These are phyloP conservation scores for Melocanna baccifera DNA, from an alignment of 176 grass and related monocot species.

Conservation along the genomic window DNA sequence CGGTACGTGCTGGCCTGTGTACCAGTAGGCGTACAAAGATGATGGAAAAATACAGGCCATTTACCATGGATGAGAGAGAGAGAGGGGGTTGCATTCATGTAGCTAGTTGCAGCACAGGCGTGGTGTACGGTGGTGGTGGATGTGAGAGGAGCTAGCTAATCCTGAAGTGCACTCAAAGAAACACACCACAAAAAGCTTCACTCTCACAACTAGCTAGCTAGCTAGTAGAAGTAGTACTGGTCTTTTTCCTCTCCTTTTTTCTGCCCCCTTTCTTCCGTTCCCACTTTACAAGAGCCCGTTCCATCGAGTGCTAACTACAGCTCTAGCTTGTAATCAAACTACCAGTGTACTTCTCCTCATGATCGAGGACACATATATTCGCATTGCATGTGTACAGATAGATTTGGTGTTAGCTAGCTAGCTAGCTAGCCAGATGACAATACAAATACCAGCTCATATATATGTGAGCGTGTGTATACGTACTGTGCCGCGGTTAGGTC, in stretches of 20 bases:
- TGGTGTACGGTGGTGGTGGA: constrained; percentile 28
- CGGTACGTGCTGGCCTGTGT: not conserved
- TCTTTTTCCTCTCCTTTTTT: not conserved
- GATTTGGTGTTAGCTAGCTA: not conserved
- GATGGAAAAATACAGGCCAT: not conserved
- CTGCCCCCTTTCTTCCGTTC: constrained; percentile 2
- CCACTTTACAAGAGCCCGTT: not conserved
- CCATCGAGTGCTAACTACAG: not conserved
- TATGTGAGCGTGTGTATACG: not conserved
- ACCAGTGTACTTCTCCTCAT: not conserved
- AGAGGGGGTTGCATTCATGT: no score
- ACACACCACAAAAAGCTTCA: constrained; percentile 42
- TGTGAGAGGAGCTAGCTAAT: constrained; percentile 38
- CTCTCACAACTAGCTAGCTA: constrained; percentile 14
- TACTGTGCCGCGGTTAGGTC: not conserved
- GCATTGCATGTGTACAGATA: not conserved
- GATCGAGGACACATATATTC: not conserved
- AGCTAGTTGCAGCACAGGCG: no score
- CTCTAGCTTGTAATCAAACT: not conserved
- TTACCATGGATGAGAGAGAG: not conserved
- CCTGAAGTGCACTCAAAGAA: constrained; percentile 88
- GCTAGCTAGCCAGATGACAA: not conserved
- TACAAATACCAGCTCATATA: not conserved
- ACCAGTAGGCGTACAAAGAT: constrained; percentile 9
- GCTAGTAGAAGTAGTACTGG: not conserved